Conservation (phyloP, 305 asterid genomes). For the Plantago coronopus region DNA sequence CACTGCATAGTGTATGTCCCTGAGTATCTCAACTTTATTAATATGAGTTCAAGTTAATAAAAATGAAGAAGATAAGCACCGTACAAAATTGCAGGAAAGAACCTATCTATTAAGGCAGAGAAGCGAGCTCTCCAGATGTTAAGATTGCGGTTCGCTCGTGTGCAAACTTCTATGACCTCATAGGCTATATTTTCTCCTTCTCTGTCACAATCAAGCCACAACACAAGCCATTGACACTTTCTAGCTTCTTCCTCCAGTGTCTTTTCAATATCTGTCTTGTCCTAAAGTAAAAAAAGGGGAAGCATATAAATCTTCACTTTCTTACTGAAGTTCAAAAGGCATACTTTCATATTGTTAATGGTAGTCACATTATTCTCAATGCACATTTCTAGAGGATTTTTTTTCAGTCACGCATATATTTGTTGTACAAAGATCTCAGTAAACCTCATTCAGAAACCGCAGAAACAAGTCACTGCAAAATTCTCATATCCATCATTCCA, state of each 20-base stretch:
- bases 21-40: constrained; percentile 36
- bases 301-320: constrained; percentile 11
- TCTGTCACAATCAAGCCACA: constrained; percentile 98
- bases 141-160: constrained; percentile 67
- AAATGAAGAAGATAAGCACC: constrained; percentile 21
- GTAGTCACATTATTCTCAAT: too few relatives aligned
- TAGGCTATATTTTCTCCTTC: constrained; percentile 99
- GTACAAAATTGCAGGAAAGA: constrained; percentile 27
- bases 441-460: too few relatives aligned
- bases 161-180: constrained; percentile 89
- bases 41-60: constrained; percentile 16
- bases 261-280: constrained; percentile 74
- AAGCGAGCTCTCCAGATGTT: constrained; percentile 91
- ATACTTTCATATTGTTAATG: background rate
- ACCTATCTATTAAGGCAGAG: constrained; percentile 87
- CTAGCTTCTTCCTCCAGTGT: constrained; percentile 93
- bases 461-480: too few relatives aligned
- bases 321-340: background rate
- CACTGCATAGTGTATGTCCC: constrained; percentile 73
- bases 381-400: too few relatives aligned
- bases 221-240: constrained; percentile 86
- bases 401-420: too few relatives aligned
- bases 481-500: too few relatives aligned
- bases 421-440: too few relatives aligned
- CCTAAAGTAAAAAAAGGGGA: constrained; percentile 41